Percentiles rank a stretch among this genome's conserved stretches.
These are phyloP conservation scores for Russula abietina DNA, from an alignment of 768 basidiomycete species.

Conservation along the genomic window DNA sequence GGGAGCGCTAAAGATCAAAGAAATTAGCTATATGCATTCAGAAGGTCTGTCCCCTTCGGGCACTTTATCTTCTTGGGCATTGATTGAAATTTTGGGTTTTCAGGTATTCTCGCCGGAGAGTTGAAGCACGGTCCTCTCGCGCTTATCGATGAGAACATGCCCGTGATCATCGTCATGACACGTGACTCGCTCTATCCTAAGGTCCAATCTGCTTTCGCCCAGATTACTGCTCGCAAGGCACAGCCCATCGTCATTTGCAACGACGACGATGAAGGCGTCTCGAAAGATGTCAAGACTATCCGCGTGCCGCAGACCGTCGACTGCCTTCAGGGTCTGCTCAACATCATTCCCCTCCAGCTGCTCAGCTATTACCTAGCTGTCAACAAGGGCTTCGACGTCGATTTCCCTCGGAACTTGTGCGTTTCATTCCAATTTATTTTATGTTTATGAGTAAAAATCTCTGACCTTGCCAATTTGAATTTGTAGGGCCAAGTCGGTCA, in stretches of 20 bases:
- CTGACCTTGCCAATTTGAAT: neutral
- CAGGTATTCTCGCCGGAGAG: slow-evolving; percentile 94
- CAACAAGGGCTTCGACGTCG: slow-evolving; percentile 93
- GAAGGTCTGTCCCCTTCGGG: slow-evolving; percentile 43
- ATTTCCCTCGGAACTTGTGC: slow-evolving; percentile 94
- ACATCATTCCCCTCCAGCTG: slow-evolving; percentile 94
- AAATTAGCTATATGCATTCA: slow-evolving; percentile 90
- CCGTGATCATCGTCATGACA: slow-evolving; percentile 99
- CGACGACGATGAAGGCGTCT: slow-evolving; percentile 79
- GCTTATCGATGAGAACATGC: slow-evolving; percentile 96
- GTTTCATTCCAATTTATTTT: slow-evolving; percentile 35
- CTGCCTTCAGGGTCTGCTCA: slow-evolving; percentile 90
- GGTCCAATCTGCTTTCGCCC: slow-evolving; percentile 91
- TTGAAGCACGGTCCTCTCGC: slow-evolving; percentile 98
- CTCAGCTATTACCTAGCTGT: slow-evolving; percentile 95
- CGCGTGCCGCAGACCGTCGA: slow-evolving; percentile 94
- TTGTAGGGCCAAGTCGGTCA: slow-evolving; percentile 34
- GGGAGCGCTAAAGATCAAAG: slow-evolving; percentile 98
- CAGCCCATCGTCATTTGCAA: slow-evolving; percentile 94
- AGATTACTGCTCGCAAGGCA: slow-evolving; percentile 97
- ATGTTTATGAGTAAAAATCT: neutral
- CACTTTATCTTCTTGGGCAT: neutral
- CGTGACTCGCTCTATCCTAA: slow-evolving; percentile 97
- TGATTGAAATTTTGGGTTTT: slow-evolving; percentile 21
- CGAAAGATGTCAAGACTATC: slow-evolving; percentile 74